Evolutionary conservation across 1,139 yeast genomes (phyloP), one percentile per base, ranked within the genome.

Genomic region (Hyphopichia buzzinii): DNA sequence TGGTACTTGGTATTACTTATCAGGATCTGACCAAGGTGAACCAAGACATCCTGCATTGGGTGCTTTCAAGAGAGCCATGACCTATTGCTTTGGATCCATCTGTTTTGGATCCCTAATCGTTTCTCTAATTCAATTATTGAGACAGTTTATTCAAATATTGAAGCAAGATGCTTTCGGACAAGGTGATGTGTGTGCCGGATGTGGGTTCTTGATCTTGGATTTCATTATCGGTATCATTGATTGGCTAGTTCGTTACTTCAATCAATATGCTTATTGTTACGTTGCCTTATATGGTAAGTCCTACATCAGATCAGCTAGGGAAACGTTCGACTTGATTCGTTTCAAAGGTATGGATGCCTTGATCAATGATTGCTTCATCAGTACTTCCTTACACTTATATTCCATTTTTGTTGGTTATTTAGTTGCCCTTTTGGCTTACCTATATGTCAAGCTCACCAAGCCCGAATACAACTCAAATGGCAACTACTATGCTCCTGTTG

Each of bases 1-100:
- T 55, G 97, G 97, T 15, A 78, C 94, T 4, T 89, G 97, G 96
- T 89, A 87, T 61, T 89, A 84, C 57, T 70, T 85, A 55, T 76
- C 87, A 31, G 74, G 73, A 44, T 76, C 89, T 2, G 90, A 84
- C 52, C 85, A 84, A 51, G 95, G 95, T 4, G 77, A 82, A 67
- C 96, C 96, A 25, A 74, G 62, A 48, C 77, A 77, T 65, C 95
- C 95, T 8, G 94, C 95, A 1, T 60, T 80, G 39, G 90, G 95
- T 5, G 84, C 96, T 2, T 79, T 90, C 47, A 81, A 78, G 53
- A 74, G 96, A 49, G 87, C 96, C 1, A 63, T 87, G 66, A 84
- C 96, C 2, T 86, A 83, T 55, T 85, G 94, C 28, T 84, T 89
- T 55, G 97, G 97, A 0, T 86, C 96, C 3, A 83, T 90, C 38